These are phyloP conservation scores for Beauveria asiatica DNA, from an alignment of 2,329 filamentous ascomycete species.

Conservation along the genomic window DNA sequence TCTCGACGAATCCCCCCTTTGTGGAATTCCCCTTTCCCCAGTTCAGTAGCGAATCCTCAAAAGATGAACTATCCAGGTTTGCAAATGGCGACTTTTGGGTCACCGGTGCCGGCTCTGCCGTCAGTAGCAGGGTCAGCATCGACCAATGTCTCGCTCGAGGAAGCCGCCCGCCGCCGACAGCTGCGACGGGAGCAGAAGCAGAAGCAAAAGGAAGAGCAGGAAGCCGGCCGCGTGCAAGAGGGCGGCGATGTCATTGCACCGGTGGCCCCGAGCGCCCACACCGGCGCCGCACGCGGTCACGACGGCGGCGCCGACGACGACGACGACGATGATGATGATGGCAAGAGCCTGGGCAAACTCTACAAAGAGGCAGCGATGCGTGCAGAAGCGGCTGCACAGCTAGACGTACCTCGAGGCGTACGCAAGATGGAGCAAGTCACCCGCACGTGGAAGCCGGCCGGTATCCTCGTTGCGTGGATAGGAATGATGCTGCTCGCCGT, in stretches of 20 bases:
- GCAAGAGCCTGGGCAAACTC: neutral
- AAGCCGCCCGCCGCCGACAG: neutral
- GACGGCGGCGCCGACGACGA: neutral
- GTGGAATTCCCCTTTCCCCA: no score
- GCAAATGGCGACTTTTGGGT: constrained; percentile 2
- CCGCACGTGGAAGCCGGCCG: neutral
- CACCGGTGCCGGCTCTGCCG: neutral
- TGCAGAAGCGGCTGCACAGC: neutral
- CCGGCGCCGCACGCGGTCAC: neutral
- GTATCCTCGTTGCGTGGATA: neutral
- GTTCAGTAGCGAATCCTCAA: neutral
- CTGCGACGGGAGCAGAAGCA: neutral
- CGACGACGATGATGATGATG: neutral
- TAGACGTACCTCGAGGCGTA: neutral
- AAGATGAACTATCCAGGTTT: neutral
- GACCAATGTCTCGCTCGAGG: neutral
- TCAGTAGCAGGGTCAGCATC: neutral
- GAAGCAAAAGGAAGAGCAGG: neutral
- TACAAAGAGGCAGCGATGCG: neutral
- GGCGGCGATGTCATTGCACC: neutral
- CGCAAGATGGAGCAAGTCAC: constrained; percentile 7
- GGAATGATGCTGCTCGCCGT: constrained; percentile 8
- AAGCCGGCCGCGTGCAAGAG: neutral
- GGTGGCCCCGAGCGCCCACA: neutral
- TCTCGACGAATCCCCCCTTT: no score